Evolutionary conservation across 257 asterid genomes (phyloP).

Genomic region (Petunia secreta): DNA sequence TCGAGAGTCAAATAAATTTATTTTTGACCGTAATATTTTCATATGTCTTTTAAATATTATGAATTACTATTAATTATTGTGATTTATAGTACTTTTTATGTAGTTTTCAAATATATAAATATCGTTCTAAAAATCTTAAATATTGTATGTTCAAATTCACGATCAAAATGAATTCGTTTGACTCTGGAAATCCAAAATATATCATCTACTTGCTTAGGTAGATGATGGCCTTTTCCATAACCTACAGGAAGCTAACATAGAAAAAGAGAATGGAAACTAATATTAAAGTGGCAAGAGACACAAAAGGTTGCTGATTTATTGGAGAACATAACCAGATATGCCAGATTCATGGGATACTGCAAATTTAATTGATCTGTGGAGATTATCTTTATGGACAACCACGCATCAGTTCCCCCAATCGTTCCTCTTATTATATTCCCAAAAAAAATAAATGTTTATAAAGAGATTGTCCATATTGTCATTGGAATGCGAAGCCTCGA

Average conservation of each 20-base stretch:
- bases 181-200: too few species aligned
- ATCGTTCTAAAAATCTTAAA: too few species aligned
- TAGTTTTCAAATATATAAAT: too few species aligned
- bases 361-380: background rate
- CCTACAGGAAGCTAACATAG: too few species aligned
- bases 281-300: background rate
- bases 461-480: background rate
- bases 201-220: too few species aligned
- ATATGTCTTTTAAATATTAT: too few species aligned
- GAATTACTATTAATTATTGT: too few species aligned
- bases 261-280: background rate
- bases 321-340: background rate
- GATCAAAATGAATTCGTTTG: too few species aligned
- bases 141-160: too few species aligned
- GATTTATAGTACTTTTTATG: too few species aligned
- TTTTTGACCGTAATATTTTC: too few species aligned
- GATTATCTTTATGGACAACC: background rate
- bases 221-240: background rate
- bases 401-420: background rate
- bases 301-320: background rate
- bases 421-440: background rate
- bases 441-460: background rate
- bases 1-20: too few species aligned
- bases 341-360: conserved; percentile 15
- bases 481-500: conserved; percentile 21